These are phyloP conservation scores for Termitomyces sp. DNA, from an alignment of 768 basidiomycete species.

Conservation along the genomic window DNA sequence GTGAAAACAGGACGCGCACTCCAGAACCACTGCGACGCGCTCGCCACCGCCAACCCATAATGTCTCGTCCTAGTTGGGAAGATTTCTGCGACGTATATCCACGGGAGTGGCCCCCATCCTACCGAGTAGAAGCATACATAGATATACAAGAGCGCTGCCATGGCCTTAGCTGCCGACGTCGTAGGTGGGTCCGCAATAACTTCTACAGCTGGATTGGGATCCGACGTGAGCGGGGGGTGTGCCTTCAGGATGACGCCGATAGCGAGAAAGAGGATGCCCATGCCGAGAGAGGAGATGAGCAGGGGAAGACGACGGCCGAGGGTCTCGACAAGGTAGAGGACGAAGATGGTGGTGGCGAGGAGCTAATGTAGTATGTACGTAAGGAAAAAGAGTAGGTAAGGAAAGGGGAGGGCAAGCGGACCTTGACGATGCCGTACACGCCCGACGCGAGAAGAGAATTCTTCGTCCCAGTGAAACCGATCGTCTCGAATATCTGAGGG, in stretches of 20 bases:
- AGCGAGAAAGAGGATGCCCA: slow-evolving; percentile 79
- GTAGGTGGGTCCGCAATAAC: slow-evolving; percentile 33
- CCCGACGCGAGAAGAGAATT: slow-evolving; percentile 73
- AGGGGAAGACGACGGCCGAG: slow-evolving; percentile 66
- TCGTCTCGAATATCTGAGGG: slow-evolving; percentile 69
- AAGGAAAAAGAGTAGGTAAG: not conserved
- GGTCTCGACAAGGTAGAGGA: slow-evolving; percentile 62
- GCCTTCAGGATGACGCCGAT: slow-evolving; percentile 82
- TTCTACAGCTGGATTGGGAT: slow-evolving; percentile 19
- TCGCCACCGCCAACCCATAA: slow-evolving; percentile 72
- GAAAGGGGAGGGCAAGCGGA: not conserved
- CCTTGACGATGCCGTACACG: slow-evolving; percentile 41
- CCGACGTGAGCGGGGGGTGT: slow-evolving; percentile 42
- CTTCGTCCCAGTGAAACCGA: slow-evolving; percentile 59
- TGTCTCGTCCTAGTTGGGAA: slow-evolving; percentile 83
- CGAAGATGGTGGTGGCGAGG: slow-evolving; percentile 57
- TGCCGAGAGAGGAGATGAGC: slow-evolving; percentile 71
- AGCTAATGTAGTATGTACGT: slow-evolving; percentile 33
- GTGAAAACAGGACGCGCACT: slow-evolving; percentile 37
- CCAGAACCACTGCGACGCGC: slow-evolving; percentile 81
- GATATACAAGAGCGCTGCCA: slow-evolving; percentile 84
- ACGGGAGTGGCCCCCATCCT: slow-evolving; percentile 67
- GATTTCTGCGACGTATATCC: slow-evolving; percentile 76
- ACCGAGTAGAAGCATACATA: slow-evolving; percentile 86
- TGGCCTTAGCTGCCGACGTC: slow-evolving; percentile 65